Base-by-base conservation (phyloP, 495 filamentous ascomycete species). In the Tuber borchii region DNA sequence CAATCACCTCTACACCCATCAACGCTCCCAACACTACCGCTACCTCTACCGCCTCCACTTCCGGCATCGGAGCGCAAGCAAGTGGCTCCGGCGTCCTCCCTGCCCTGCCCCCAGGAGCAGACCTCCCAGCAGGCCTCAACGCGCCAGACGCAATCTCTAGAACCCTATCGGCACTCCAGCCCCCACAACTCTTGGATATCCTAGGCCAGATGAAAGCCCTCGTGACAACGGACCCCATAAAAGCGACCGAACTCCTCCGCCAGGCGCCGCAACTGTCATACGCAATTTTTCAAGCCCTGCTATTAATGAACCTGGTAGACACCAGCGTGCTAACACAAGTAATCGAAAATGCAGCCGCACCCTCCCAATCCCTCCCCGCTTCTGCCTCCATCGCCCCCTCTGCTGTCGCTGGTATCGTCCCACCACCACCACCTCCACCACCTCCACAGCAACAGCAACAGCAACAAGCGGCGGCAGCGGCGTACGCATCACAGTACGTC, bases 241-340 rank as follows among this genome's bases (percentile, higher is more conserved):
- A 93, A 81, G 94, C 94, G 0, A 93, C 91, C 16, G 93, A 97
- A 82, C 89, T 99, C 68, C 88, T 99, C 37, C 87, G 90, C 74
- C 90, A 94, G 85, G 94, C 95, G 0, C 95, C 95, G 0, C 95
- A 99, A 85, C 90, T 99, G 37, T 90, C 92, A 65, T 98, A 97
- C 80, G 96, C 95, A 39, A 92, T 98, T 79, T 98, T 99, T 86
- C 96, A 98, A 83, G 92, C 94, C 9, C 87, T 99, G 6, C 89
- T 99, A 0, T 88, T 97, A 22, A 94, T 98, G 90, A 93, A 92
- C 68, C 89, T 99, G 12, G 95, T 99, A 73, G 93, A 95, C 51
- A 83, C 82, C 37, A 69, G 72, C 22, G 81, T 83, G 14, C 77
- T 83, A 31, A 83, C 82, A 1, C 81, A 83, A 69, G 81, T 83